Percentiles rank a stretch among this genome's conserved stretches.
Evolutionary conservation across 1,139 yeast species (phyloP).

Genomic region (Diutina pseudorugosa): DNA sequence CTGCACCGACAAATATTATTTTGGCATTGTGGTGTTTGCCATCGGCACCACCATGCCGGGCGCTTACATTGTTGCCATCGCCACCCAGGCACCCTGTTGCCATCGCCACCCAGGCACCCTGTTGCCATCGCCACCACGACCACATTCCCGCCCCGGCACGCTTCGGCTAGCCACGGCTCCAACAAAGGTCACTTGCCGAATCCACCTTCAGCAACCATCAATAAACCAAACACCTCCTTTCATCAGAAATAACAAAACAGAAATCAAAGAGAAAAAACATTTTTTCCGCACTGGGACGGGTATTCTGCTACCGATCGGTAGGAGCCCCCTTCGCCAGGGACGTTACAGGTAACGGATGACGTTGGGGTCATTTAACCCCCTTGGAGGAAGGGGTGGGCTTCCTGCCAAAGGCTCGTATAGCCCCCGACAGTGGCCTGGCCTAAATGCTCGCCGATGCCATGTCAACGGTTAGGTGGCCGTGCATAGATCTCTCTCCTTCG

Average conservation of each 20-base stretch:
- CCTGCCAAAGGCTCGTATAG: neutral
- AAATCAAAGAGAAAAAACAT: too few relatives aligned
- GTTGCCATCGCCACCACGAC: neutral
- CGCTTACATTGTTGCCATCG: neutral
- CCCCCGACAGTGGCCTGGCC: neutral
- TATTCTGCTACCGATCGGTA: neutral
- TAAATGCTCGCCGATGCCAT: neutral
- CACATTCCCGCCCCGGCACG: too few relatives aligned
- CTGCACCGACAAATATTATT: neutral
- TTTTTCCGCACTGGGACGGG: too few relatives aligned
- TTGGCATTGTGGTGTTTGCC: neutral
- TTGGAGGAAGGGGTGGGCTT: neutral
- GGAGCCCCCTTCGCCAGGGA: neutral
- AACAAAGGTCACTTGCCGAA: too few relatives aligned
- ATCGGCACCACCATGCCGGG: neutral
- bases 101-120: too few relatives aligned
- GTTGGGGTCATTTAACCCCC: neutral
- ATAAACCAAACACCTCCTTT: too few relatives aligned
- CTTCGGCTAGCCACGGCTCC: too few relatives aligned
- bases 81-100: neutral
- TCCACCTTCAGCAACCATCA: too few relatives aligned
- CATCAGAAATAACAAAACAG: too few relatives aligned
- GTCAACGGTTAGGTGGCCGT: neutral
- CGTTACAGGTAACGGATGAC: too few relatives aligned
- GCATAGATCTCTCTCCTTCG: neutral